Conservation (phyloP, 2,329 filamentous ascomycete species). For the Parastagonospora avenae region DNA sequence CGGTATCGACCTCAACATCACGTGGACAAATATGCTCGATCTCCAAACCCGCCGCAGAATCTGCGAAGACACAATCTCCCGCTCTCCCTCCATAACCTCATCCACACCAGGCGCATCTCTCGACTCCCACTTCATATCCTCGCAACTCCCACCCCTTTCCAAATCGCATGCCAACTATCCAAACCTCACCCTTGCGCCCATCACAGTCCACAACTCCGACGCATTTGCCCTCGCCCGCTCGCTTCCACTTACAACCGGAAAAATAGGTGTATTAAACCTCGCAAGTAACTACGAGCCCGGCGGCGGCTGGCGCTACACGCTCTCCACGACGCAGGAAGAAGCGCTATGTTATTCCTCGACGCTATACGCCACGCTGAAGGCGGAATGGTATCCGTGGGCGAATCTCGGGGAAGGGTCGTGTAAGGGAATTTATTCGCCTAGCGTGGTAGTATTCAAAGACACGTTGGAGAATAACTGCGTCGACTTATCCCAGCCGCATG, state of each 20-base stretch:
- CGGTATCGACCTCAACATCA: too few species aligned
- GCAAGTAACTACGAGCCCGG: conserved; percentile 25
- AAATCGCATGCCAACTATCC: conserved; percentile 8
- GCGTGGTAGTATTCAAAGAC: conserved; percentile 26
- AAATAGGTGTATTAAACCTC: conserved; percentile 25
- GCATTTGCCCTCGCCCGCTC: conserved; percentile 22
- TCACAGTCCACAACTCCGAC: conserved; percentile 23
- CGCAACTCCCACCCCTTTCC: conserved; percentile 18
- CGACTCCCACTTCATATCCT: conserved; percentile 17
- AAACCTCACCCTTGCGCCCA: conserved; percentile 9
- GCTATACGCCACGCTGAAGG: conserved; percentile 19
- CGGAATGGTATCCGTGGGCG: conserved; percentile 31
- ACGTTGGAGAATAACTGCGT: conserved; percentile 20
- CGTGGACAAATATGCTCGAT: conserved; percentile 18
- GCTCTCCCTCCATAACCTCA: conserved; percentile 13
- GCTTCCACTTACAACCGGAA: conserved; percentile 5
- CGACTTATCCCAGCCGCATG: conserved; percentile 11
- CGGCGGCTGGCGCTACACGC: conserved; percentile 27
- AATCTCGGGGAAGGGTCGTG: conserved; percentile 23
- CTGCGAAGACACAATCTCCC: conserved; percentile 27
- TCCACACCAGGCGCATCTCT: conserved; percentile 18
- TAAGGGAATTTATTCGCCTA: conserved; percentile 24
- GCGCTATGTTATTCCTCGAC: conserved; percentile 31
- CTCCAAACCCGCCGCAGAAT: conserved; percentile 22
- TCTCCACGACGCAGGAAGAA: conserved; percentile 29